Conservation (phyloP, 768 basidiomycete genomes). For the Dioszegia hungarica region DNA sequence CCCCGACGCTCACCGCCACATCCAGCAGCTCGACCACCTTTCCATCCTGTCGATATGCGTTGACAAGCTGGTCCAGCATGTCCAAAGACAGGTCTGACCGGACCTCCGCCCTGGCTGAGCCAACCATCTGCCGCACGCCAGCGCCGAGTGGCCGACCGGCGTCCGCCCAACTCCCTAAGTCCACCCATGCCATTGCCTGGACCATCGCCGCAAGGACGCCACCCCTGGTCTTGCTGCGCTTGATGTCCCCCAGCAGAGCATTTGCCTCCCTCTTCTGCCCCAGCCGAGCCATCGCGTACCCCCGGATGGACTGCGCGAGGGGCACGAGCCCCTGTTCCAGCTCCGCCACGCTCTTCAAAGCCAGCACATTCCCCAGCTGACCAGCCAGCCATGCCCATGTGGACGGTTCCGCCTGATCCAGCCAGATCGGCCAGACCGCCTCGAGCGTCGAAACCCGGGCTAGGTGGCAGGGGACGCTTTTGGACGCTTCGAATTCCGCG, state of each 20-base stretch:
- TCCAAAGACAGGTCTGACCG: background rate
- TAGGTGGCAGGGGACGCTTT: background rate
- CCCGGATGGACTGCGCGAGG: background rate
- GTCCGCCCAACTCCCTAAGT: background rate
- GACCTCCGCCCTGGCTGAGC: background rate
- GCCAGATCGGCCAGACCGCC: background rate
- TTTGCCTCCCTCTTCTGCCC: background rate
- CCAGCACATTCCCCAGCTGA: constrained; percentile 4
- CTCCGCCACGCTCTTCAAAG: background rate
- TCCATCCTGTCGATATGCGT: background rate
- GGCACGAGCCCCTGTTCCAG: background rate
- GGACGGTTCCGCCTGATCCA: background rate
- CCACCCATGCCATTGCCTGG: background rate
- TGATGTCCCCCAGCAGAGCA: background rate
- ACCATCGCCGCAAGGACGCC: background rate
- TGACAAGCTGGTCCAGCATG: background rate
- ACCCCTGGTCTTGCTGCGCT: background rate
- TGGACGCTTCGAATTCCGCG: background rate
- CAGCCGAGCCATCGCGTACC: background rate
- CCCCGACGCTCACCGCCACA: background rate
- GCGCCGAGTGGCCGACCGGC: background rate
- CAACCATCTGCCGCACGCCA: background rate
- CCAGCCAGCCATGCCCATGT: constrained; percentile 12
- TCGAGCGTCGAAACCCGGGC: background rate
- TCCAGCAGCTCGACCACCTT: background rate